phyloP scores from a whole-genome alignment of 306 rosid species.

The Lupinus albus region DNA sequence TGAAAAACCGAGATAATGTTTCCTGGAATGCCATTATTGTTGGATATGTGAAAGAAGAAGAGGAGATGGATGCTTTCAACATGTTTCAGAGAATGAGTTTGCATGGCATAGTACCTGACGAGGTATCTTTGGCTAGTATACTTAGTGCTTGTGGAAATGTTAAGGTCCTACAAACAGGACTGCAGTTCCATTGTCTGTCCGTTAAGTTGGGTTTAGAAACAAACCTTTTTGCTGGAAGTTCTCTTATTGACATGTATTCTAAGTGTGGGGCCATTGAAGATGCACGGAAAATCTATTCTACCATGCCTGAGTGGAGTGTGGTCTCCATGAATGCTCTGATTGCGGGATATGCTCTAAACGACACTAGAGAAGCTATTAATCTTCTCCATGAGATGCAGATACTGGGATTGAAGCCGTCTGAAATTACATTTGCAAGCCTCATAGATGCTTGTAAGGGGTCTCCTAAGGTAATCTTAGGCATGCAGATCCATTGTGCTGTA shows the following conservation, averaged over 20 bases:
- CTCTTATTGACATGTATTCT: constrained; percentile 84
- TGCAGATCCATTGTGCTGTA: constrained; percentile 64
- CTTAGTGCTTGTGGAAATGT: constrained; percentile 77
- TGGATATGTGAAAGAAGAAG: constrained; percentile 72
- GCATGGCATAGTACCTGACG: constrained; percentile 60
- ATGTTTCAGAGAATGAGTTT: constrained; percentile 68
- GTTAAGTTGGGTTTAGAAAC: constrained; percentile 73
- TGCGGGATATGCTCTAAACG: constrained; percentile 59
- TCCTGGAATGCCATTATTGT: constrained; percentile 89
- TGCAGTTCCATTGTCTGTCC: constrained; percentile 67
- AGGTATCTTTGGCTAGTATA: constrained; percentile 80
- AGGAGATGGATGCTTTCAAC: constrained; percentile 59
- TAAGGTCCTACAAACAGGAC: constrained; percentile 56
- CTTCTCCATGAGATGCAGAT: constrained; percentile 60
- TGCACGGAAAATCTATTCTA: constrained; percentile 56
- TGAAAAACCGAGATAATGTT: constrained; percentile 62
- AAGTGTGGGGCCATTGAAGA: constrained; percentile 59
- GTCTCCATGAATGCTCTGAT: constrained; percentile 73
- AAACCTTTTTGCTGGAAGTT: constrained; percentile 70
- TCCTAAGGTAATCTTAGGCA: constrained; percentile 53
- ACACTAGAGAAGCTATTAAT: constrained; percentile 56
- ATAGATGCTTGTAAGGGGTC: constrained; percentile 66
- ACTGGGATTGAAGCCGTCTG: constrained; percentile 64
- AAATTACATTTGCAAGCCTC: constrained; percentile 67
- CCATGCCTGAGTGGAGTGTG: constrained; percentile 62